Evolutionary conservation across 805 yeast genomes (phyloP), one percentile per base, ranked within the genome.

Genomic region (Maudiozyma pseudohumilis): DNA sequence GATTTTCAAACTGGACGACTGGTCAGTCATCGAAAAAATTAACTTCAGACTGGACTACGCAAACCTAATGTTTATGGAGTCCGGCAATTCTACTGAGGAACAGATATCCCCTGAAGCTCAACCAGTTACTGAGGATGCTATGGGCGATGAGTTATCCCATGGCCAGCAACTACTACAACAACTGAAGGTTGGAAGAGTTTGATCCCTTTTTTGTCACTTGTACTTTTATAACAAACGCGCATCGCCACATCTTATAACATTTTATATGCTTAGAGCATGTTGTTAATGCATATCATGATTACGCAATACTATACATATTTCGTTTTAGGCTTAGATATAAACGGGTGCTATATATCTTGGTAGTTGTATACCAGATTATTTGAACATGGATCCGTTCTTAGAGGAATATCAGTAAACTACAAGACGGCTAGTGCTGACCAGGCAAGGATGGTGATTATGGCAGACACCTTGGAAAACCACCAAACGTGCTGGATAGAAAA

Each of bases 401-500:
- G n/a, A n/a, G n/a, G n/a, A n/a, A n/a, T n/a, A 23, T 34, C 29
- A 26, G 18, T n/a, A 12, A n/a, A 28, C 29, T 21, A 40, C 17
- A 34, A 39, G 6, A 43, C 34, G 20, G 42, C 19, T 15, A 29
- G 42, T 12, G 62, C 32, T 0, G 75, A 66, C 23, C 59, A 56
- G 5, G 69, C 40, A 4, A 72, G 40, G 0, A 66, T 47, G 0
- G 74, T 60, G 9, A 75, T 36, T 1, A 70, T 40, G 3, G 69
- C 55, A 6, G 71, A 48, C 1, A 78, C 69, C 50, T 83, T 78
- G 2, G 94, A 70, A 6, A 72, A 83, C 98, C 98, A 92, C 98
- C 98, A 92, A 37, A 82, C 75, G 56, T 88, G 96, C 61, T 88
- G 96, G 9, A 85, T 74, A 2, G 73, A 70, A 57, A 89, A 89